Conservation (phyloP, 106 monocot genomes). For the Allium sativum region DNA sequence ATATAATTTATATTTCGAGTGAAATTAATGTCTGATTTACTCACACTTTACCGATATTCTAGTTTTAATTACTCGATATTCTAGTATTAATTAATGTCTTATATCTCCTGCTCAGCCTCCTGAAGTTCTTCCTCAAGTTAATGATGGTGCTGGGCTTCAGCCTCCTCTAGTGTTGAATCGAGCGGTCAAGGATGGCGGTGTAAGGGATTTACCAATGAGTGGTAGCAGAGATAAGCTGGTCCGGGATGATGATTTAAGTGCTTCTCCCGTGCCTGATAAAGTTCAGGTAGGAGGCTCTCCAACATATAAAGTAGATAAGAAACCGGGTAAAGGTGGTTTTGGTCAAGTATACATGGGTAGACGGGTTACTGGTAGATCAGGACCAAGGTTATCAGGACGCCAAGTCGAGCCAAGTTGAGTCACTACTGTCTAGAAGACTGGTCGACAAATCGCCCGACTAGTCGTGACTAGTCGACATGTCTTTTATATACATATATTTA, state of each 20-base stretch:
- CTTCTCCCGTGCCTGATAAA: conserved; percentile 81
- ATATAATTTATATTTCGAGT: no score
- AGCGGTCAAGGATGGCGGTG: conserved; percentile 33
- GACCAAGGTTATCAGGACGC: no score
- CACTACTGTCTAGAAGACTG: no score
- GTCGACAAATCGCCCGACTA: no score
- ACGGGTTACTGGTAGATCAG: conserved; percentile 72
- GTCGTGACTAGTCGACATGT: no score
- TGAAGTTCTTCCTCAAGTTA: conserved; percentile 39
- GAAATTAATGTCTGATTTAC: no score
- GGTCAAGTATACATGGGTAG: conserved; percentile 97
- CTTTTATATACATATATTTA: no score
- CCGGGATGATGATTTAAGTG: conserved; percentile 62
- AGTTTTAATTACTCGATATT: no score
- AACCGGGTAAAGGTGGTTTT: conserved; percentile 99
- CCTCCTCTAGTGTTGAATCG: conserved; percentile 41
- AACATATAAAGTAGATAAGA: conserved; percentile 91
- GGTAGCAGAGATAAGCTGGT: conserved; percentile 62
- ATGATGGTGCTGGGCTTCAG: conserved; percentile 8
- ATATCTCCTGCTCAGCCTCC: conserved; percentile 72
- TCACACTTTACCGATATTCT: no score
- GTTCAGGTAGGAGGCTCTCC: conserved; percentile 97
- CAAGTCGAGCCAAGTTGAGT: no score
- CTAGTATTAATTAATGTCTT: no score
- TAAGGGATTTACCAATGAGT: conserved; percentile 53